Base-by-base conservation (phyloP, 2,329 filamentous ascomycete genomes). In the Diaporthe citri region DNA sequence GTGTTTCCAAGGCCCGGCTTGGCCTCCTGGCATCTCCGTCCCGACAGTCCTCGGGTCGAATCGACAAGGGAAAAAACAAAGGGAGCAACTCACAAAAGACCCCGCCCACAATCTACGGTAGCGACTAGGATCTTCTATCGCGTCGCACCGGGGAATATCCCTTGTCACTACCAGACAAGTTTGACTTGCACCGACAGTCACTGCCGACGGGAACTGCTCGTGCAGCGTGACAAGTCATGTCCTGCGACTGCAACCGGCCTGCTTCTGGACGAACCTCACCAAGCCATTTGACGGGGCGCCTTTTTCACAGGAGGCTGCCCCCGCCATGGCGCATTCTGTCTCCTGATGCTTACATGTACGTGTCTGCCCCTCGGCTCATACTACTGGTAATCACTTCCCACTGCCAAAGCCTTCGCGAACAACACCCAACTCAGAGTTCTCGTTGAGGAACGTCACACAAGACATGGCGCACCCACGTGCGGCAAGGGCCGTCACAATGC, bases 401-500 rank as follows among this genome's bases (percentile, higher is more conserved):
- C 8, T 12, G 56, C 34, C 56, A 25, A 15, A 25, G 39, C 59
- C 46, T 25, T 39, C 31, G 31, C 34, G 7, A 8, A 4, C n/a
- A 25, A 31, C 22, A 34, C 3, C 39, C 15, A n/a, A 36, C 28
- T 31, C 55, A 31, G 48, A 31, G 41, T 70, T 51, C 62, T 70
- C 62, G 39, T 71, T 52, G 64, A 36, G 72, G n/a, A 71, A 75
- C 71, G 74, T 75, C 46, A 64, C 71, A 66, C 74, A 48, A 73
- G 74, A 73, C 71, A 64, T 64, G 74, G n/a, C 13, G 48, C 74
- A 75, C n/a, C 22, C 52, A 41, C 70, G 52, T 31, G 60, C 74
- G 51, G 48, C 34, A 71, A 25, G 46, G 34, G 31, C 62, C 9
- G 31, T 52, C 10, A 39, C 36, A 13, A 39, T 15, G 36, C 36